These are phyloP conservation scores for Cordyceps tenuipes DNA, from an alignment of 2,329 filamentous ascomycete genomes.

Conservation along the genomic window DNA sequence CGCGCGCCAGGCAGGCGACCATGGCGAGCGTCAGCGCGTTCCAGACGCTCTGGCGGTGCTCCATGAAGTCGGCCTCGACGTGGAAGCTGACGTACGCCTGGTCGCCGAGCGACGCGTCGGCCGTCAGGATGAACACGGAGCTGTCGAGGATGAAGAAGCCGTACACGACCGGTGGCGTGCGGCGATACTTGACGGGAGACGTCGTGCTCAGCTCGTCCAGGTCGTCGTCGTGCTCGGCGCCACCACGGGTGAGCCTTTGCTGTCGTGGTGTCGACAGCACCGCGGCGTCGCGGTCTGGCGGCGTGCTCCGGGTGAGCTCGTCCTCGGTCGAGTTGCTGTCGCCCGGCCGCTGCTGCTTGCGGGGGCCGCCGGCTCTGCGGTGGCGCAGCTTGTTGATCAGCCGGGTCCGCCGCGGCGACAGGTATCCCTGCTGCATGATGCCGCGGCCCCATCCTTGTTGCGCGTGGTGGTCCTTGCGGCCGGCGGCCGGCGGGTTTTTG, in stretches of 20 bases:
- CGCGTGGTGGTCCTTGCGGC: not conserved
- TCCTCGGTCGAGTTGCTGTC: not conserved
- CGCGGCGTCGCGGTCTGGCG: constrained; percentile 11
- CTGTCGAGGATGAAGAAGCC: constrained; percentile 34
- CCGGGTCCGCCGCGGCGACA: constrained; percentile 1
- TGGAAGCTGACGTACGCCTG: constrained; percentile 34
- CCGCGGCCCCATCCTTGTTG: not conserved
- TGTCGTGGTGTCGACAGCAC: constrained; percentile 14
- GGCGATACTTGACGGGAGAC: constrained; percentile 18
- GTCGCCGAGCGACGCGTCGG: constrained; percentile 29
- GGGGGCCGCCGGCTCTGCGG: not conserved
- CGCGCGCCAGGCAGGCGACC: constrained; percentile 31
- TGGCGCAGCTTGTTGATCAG: not conserved
- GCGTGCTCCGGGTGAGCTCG: not conserved
- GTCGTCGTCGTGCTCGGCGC: not conserved
- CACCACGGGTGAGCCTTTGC: constrained; percentile 4
- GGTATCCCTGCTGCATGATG: constrained; percentile 4
- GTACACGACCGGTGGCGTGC: constrained; percentile 32
- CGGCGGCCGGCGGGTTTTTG: too few species aligned
- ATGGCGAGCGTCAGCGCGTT: constrained; percentile 36
- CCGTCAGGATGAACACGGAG: constrained; percentile 31
- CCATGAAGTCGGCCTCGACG: constrained; percentile 32
- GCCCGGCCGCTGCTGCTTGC: not conserved
- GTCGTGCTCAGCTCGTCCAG: constrained; percentile 13
- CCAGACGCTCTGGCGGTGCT: constrained; percentile 34